Percentiles rank a stretch among this genome's conserved stretches.
These are phyloP conservation scores for Stylosanthes scabra DNA, from an alignment of 331 rosid species.

Conservation along the genomic window DNA sequence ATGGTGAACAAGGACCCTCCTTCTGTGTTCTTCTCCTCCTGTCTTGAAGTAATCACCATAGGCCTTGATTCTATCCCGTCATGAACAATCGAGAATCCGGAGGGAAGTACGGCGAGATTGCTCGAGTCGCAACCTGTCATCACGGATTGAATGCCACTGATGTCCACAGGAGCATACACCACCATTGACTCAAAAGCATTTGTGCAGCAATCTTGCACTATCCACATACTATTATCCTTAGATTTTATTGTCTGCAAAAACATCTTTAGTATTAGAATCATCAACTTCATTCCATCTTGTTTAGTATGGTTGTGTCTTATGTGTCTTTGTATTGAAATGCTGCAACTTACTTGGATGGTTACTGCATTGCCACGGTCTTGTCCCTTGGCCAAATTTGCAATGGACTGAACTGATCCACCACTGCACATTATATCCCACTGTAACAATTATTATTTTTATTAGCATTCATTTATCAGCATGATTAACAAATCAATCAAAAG, in stretches of 20 bases:
- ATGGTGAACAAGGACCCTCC: conserved; percentile 89
- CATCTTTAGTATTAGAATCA: conserved; percentile 21
- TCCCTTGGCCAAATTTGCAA: conserved; percentile 92
- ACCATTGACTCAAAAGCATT: conserved; percentile 87
- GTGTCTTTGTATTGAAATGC: not conserved
- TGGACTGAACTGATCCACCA: conserved; percentile 69
- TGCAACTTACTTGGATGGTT: conserved; percentile 71
- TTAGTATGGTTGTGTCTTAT: not conserved
- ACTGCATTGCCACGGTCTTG: conserved; percentile 98
- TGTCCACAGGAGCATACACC: conserved; percentile 86
- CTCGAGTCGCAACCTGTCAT: conserved; percentile 94
- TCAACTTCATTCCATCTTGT: conserved; percentile 11
- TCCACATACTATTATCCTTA: conserved; percentile 83
- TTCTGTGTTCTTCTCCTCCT: conserved; percentile 70
- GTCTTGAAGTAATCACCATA: conserved; percentile 73
- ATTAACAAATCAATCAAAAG: not conserved
- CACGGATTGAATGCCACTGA: conserved; percentile 77
- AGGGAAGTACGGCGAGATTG: conserved; percentile 78
- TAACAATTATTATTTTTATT: conserved; percentile 16
- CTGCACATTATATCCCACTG: conserved; percentile 93
- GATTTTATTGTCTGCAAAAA: conserved; percentile 66
- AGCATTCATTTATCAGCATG: conserved; percentile 37
- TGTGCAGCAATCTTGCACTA: conserved; percentile 93
- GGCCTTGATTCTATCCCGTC: conserved; percentile 86
- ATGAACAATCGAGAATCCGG: conserved; percentile 89